phyloP scores from a whole-genome alignment of 2,329 filamentous ascomycete species.

The Ophiosphaerella narmari region DNA sequence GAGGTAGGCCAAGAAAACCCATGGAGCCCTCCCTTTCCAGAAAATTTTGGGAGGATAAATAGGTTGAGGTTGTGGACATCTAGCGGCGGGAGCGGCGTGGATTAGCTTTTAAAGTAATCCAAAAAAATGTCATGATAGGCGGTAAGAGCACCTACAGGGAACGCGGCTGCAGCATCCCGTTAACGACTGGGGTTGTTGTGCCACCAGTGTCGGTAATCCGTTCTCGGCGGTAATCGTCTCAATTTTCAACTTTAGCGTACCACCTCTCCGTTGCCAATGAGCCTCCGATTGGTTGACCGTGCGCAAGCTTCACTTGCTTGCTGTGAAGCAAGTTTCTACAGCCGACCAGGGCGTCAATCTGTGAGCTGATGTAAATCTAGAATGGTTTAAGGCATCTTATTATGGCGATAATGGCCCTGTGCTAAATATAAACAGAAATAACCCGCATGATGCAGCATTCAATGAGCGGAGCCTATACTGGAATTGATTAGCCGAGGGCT shows the following conservation, averaged over 20 bases:
- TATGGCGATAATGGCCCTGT: no score
- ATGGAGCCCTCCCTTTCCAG: slow-evolving; percentile 12
- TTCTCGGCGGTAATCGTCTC: slow-evolving; percentile 3
- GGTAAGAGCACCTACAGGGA: neutral
- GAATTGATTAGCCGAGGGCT: no score
- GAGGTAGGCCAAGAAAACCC: slow-evolving; percentile 28
- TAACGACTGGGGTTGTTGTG: slow-evolving; percentile 6
- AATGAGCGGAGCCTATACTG: no score
- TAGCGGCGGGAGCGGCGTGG: slow-evolving; percentile 1
- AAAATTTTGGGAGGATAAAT: neutral
- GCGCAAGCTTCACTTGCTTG: neutral
- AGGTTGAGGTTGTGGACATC: neutral
- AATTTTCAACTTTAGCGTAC: neutral
- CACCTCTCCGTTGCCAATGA: neutral
- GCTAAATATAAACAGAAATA: no score
- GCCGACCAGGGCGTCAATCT: no score
- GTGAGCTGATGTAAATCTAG: no score
- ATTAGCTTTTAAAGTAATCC: neutral
- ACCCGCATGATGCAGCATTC: no score
- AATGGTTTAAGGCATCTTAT: no score
- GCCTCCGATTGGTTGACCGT: neutral
- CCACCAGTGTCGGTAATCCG: slow-evolving; percentile 1
- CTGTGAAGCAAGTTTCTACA: no score
- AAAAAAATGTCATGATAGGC: neutral
- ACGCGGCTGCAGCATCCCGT: neutral